Evolutionary conservation across 495 filamentous ascomycete species (phyloP).

Genomic region (Clohesyomyces aquaticus): DNA sequence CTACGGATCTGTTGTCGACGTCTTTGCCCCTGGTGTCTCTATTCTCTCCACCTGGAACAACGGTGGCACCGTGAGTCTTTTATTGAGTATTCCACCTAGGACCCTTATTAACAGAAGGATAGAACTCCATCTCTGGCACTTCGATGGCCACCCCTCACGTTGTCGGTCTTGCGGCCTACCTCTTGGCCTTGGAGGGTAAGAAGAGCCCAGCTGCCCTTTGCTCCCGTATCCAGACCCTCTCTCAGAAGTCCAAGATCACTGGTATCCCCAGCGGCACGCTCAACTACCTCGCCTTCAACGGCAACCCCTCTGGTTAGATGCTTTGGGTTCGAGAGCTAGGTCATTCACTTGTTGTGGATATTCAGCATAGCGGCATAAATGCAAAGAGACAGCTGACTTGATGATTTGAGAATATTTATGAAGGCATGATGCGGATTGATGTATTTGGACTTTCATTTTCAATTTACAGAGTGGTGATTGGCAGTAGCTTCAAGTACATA

Average conservation of each 20-base stretch:
- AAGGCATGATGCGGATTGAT: too few species aligned
- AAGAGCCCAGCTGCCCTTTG: constrained; percentile 34
- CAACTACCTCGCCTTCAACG: constrained; percentile 40
- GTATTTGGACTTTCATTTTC: too few species aligned
- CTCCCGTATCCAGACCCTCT: constrained; percentile 27
- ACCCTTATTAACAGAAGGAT: neutral
- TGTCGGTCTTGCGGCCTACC: constrained; percentile 54
- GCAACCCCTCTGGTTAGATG: constrained; percentile 25
- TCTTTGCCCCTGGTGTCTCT: constrained; percentile 48
- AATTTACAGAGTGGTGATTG: too few species aligned
- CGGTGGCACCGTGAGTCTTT: constrained; percentile 21
- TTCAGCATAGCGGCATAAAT: too few species aligned
- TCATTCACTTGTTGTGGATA: too few species aligned
- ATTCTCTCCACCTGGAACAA: constrained; percentile 45
- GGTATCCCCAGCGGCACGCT: constrained; percentile 35
- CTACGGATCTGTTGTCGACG: constrained; percentile 46
- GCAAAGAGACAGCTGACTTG: too few species aligned
- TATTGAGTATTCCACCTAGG: neutral
- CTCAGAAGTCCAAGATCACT: constrained; percentile 32
- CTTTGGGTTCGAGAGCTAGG: neutral
- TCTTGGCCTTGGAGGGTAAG: constrained; percentile 34
- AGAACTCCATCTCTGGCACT: constrained; percentile 63
- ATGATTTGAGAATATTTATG: too few species aligned
- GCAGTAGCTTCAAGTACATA: too few species aligned
- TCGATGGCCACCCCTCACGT: constrained; percentile 67